Evolutionary conservation across 306 rosid genomes (phyloP), one percentile per base, ranked within the genome.

Genomic region (Mucuna pruriens): DNA sequence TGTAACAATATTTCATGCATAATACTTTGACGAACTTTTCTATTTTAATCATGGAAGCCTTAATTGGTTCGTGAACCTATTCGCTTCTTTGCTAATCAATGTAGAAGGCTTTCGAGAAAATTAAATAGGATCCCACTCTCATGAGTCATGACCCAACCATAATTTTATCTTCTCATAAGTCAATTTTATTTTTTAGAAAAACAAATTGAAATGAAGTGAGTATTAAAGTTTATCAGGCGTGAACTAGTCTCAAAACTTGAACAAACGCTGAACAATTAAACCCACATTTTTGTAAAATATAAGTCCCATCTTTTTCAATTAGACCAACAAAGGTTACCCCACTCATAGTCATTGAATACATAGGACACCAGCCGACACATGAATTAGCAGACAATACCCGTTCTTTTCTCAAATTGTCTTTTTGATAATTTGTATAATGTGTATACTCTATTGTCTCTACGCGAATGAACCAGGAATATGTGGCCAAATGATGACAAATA

Each of bases 351-450:
- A 65, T 49, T 62, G n/a, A 11, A 62, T 61, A 19, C 72, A 26
- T 55, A 57, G 65, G 77, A 54, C 85, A 79, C 52, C 2, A 29
- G 33, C 84, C 87, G 85, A 86, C 85, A 76, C 85, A 80, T 76
- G 87, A 76, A 71, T 80, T 70, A 77, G 73, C 23, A 77, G 90
- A 87, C 90, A 87, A 61, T 73, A 83, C 45, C 76, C 84, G 85
- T 49, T 58, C 22, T 80, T 87, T 77, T 84, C 87, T 83, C 84
- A 9, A 66, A 5, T 31, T 79, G 49, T 58, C 76, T 54, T 62
- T 82, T 62, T 45, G 10, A 70, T 52, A 45, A 70, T 52, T 29
- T 13, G 61, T n/a, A 12, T 62, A 17, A 1, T 31, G 76, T 64
- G 55, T 46, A 34, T 66, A n/a, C 45, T 44, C n/a, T n/a, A 58